A percentile compares a stretch with the other conserved stretches of the same genome.
Conservation (phyloP, 768 basidiomycete genomes). For the Bullera alba region DNA sequence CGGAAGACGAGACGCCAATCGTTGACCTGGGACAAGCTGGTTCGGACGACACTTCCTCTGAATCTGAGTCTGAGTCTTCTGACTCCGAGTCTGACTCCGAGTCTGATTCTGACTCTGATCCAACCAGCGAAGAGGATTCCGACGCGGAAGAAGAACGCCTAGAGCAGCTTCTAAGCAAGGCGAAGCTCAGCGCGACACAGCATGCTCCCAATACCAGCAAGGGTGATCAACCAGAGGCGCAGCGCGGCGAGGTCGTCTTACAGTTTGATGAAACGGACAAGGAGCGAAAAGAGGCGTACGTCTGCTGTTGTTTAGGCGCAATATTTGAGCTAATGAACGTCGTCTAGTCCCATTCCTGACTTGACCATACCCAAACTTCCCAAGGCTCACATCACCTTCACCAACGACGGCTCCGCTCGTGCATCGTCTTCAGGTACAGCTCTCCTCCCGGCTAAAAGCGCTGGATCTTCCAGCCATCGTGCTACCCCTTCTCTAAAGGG, state of each 20-base stretch:
- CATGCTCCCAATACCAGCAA: conserved; percentile 2
- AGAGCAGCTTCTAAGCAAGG: conserved; percentile 4
- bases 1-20: too few relatives aligned
- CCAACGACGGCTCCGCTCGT: conserved; percentile 13
- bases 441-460: background rate
- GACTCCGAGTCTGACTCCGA: conserved; percentile 14
- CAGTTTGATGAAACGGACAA: conserved; percentile 21
- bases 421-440: conserved; percentile 6
- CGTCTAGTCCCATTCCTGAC: conserved; percentile 30
- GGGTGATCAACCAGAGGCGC: background rate
- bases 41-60: background rate
- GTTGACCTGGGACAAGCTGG: too few relatives aligned
- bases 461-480: background rate
- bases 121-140: conserved; percentile 2
- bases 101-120: conserved; percentile 7
- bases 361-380: conserved; percentile 27
- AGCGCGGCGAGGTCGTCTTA: conserved; percentile 10
- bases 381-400: conserved; percentile 16
- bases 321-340: background rate
- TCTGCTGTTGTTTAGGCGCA: background rate
- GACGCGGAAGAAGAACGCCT: conserved; percentile 4
- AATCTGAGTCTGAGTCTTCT: background rate
- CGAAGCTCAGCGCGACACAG: conserved; percentile 1
- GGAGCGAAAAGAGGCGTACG: conserved; percentile 28
- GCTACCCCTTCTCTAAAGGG: background rate